phyloP scores from a whole-genome alignment of 768 basidiomycete genomes.

The Calocybe cyanea region DNA sequence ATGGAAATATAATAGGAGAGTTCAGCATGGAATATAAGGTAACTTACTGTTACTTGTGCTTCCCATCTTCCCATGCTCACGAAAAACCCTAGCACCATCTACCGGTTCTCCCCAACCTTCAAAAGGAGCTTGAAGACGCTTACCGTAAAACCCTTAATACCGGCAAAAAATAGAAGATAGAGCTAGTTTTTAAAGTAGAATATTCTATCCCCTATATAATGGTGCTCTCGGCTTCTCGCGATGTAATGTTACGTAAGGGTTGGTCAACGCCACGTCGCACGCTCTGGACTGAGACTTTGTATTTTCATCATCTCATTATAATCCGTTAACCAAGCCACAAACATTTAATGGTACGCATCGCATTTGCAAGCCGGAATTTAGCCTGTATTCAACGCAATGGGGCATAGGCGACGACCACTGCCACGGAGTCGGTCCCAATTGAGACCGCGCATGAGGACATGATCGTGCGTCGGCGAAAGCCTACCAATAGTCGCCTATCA shows the following conservation, averaged over 20 bases:
- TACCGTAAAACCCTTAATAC: constrained; percentile 75
- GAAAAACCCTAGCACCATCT: constrained; percentile 52
- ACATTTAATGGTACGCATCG: constrained; percentile 11
- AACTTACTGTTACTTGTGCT: constrained; percentile 8
- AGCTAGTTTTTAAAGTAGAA: constrained; percentile 2
- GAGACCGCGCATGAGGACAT: constrained; percentile 98
- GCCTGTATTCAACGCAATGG: background rate
- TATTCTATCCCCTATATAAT: background rate
- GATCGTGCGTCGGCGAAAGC: constrained; percentile 64
- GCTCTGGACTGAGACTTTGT: background rate
- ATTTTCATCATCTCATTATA: constrained; percentile 4
- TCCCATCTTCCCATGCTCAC: constrained; percentile 4
- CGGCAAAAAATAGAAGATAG: constrained; percentile 62
- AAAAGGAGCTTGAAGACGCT: constrained; percentile 85
- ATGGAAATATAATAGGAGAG: constrained; percentile 42
- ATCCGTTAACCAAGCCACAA: background rate
- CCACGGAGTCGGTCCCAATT: constrained; percentile 73
- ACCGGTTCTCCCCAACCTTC: constrained; percentile 82
- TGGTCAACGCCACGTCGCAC: constrained; percentile 4
- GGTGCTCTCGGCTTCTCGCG: too few species aligned
- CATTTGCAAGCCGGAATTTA: background rate
- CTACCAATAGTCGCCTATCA: background rate
- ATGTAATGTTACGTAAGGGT: background rate
- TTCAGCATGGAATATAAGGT: constrained; percentile 81
- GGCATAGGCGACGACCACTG: constrained; percentile 44